Conservation (phyloP, 305 asterid species). For the Fraxinus floribunda region DNA sequence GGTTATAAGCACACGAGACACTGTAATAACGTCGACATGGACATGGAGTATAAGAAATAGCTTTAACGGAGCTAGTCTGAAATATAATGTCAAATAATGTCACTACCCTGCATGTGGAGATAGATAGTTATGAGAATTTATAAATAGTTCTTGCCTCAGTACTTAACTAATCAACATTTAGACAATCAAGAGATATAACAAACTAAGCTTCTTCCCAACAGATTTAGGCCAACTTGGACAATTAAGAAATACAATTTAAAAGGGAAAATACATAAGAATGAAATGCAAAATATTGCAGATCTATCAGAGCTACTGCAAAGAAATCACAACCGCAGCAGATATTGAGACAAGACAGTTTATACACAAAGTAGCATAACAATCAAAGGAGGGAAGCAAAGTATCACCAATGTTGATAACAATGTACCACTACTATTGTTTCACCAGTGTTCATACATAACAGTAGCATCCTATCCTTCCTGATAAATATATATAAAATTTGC, state of each 20-base stretch:
- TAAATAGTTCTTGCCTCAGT: conserved; percentile 4
- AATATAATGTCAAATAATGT: conserved; percentile 36
- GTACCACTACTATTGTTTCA: not conserved
- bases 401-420: not conserved
- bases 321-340: not conserved
- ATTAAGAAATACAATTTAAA: not conserved
- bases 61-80: conserved; percentile 43
- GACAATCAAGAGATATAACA: not conserved
- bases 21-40: conserved; percentile 29
- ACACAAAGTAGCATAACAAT: not conserved
- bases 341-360: not conserved
- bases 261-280: not conserved
- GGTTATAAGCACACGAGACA: conserved; percentile 40
- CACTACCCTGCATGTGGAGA: conserved; percentile 57
- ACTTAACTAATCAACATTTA: not conserved
- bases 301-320: conserved; percentile 6
- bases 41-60: conserved; percentile 34
- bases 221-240: not conserved
- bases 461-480: not conserved
- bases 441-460: not conserved
- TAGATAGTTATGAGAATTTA: conserved; percentile 10
- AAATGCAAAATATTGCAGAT: conserved; percentile 1
- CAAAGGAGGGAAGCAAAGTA: not conserved
- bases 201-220: not conserved
- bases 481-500: not conserved